A percentile compares a stretch with the other conserved stretches of the same genome.
Conservation (phyloP, 2,329 filamentous ascomycete species). For the Colletotrichum karsti region DNA sequence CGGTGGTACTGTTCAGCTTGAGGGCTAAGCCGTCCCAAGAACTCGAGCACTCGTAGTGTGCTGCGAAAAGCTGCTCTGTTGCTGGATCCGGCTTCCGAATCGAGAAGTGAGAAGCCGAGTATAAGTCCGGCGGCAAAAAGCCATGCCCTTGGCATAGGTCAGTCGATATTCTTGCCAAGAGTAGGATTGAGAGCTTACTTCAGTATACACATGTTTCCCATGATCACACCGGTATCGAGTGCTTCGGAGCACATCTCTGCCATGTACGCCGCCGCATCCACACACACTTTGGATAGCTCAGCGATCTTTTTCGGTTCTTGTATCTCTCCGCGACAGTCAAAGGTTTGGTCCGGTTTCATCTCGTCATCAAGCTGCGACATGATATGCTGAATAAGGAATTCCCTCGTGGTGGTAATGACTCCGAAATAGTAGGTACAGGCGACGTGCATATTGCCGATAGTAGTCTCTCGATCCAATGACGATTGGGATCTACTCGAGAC, state of each 20-base stretch:
- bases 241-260: conserved; percentile 62
- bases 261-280: conserved; percentile 64
- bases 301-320: neutral
- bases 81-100: neutral
- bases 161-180: too few relatives aligned
- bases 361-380: conserved; percentile 40
- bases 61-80: neutral
- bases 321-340: conserved; percentile 31
- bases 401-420: conserved; percentile 64
- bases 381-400: conserved; percentile 60
- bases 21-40: neutral
- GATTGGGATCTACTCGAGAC: conserved; percentile 6
- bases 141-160: neutral
- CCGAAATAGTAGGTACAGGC: conserved; percentile 68
- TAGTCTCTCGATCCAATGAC: conserved; percentile 35
- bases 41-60: neutral
- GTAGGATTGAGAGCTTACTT: conserved; percentile 51
- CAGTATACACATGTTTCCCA: conserved; percentile 66
- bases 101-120: conserved; percentile 51
- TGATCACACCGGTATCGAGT: conserved; percentile 49
- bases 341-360: conserved; percentile 32
- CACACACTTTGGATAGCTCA: conserved; percentile 58
- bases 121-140: conserved; percentile 66
- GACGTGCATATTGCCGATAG: conserved; percentile 61
- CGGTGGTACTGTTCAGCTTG: conserved; percentile 2